Base-by-base conservation (phyloP, 2,329 filamentous ascomycete species). In the Botrytis aclada region DNA sequence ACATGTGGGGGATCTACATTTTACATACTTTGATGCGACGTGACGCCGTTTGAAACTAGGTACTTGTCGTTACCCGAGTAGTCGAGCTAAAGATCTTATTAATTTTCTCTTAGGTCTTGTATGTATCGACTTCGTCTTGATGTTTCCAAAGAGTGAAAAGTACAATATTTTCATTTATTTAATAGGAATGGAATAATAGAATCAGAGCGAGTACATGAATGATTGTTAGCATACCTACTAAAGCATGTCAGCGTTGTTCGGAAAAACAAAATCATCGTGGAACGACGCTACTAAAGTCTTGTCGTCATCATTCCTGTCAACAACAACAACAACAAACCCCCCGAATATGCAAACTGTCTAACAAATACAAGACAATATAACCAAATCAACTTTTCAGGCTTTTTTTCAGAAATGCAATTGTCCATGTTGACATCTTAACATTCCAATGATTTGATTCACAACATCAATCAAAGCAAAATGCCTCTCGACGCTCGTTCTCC, bases 401-500 rank as follows among this genome's bases (percentile, higher is more conserved):
- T 51, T 51, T 10, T n/a, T 4, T 25, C 10, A 25, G 16, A 45
- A 16, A 45, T 64, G 2, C 10, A 14, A 34, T 47, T 64, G 25
- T 41, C 20, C 62, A 47, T 34, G 10, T 64, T 51, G 6, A 25
- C 12, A 22, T n/a, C 9, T n/a, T 10, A 20, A 20, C 3, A 54
- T 51, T 29, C 45, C 37, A 39, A 39, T 66, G 64, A 54, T n/a
- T 39, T 54, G 25, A 66, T 39, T 16, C 12, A 34, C 4, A 0
- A 4, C 34, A 67, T 54, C 34, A 39, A 56, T n/a, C 47, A 51
- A 29, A 14, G 18, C 47, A 67, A 37, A n/a, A 72, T 72, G 70
- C 70, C 70, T 41, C 70, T 72, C 18, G 60, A 72, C 51, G 51
- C 56, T n/a, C 58, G 22, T 6, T 79, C 78, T 34, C 75, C 74